These are phyloP conservation scores for Phylloporus rhodoxanthus DNA, from an alignment of 768 basidiomycete species.

Conservation along the genomic window DNA sequence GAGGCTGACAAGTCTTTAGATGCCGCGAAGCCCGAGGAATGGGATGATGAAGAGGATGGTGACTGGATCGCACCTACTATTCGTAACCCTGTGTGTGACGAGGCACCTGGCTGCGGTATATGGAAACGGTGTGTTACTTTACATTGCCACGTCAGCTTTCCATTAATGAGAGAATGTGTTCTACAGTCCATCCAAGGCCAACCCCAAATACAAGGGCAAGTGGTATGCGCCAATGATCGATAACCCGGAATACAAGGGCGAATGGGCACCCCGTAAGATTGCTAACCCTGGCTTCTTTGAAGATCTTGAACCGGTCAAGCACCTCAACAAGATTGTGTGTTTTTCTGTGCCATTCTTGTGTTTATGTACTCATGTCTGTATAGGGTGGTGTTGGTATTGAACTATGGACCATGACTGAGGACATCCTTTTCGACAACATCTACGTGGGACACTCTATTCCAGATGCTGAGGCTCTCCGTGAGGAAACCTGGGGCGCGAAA, in stretches of 20 bases:
- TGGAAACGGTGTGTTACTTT: constrained; percentile 64
- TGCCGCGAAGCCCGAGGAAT: constrained; percentile 94
- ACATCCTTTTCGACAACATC: constrained; percentile 90
- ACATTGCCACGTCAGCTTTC: neutral
- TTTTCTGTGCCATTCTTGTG: too few species aligned
- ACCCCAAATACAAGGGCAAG: constrained; percentile 96
- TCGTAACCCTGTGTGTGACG: constrained; percentile 84
- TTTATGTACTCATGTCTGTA: constrained; percentile 3
- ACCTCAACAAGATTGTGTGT: constrained; percentile 78
- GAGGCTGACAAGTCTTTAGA: constrained; percentile 37
- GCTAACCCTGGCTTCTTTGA: constrained; percentile 88
- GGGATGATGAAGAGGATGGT: constrained; percentile 99
- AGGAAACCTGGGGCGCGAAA: constrained; percentile 90
- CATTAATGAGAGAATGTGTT: neutral
- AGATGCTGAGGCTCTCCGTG: constrained; percentile 78
- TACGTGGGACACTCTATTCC: constrained; percentile 87
- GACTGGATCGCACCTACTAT: constrained; percentile 94
- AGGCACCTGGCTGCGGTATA: constrained; percentile 89
- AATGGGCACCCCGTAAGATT: constrained; percentile 89
- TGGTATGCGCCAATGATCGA: constrained; percentile 94
- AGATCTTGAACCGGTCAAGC: constrained; percentile 76
- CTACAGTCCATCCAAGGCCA: constrained; percentile 73
- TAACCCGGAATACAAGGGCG: constrained; percentile 96
- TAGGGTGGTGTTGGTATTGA: constrained; percentile 95
- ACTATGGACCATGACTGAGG: constrained; percentile 99